Evolutionary conservation across 148 eudicot species (phyloP), one percentile per base, ranked within the genome.

Genomic region (Arctostaphylos glauca): DNA sequence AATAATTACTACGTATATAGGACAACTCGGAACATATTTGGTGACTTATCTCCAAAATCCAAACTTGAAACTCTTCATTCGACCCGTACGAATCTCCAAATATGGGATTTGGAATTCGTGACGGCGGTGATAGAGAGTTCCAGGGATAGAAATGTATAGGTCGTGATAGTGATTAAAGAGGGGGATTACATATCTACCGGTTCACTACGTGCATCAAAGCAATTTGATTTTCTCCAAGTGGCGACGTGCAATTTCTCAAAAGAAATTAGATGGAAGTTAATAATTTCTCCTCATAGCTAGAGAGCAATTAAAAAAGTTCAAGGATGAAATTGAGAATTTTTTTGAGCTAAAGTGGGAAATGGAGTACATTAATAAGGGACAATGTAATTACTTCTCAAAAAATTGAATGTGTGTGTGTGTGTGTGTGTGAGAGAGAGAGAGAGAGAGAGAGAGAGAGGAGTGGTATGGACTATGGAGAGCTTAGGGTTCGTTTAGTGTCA

Each of bases 401-500:
- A 38, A 58, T 6, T 58, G 62, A 1, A 58, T 18, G 66, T 5
- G 38, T 31, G 38, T 31, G 38, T 31, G 38, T 31, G 38, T 31
- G 38, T 31, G 38, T 31, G 38, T 31, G 38, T n/a, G n/a, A n/a
- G 54, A 44, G 54, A 74, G 38, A 49, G 55, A 75, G 78, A 50
- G 56, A 23, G 53, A 21, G 77, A 48, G 16, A 74, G 21, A 16
- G 52, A 72, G 49, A 71, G 19, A 10, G 77, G 21, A 4, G 13
- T 55, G 80, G 67, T 70, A 59, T 78, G 18, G 59, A 78, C 50
- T 70, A 59, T 78, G 18, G 59, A 78, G 46, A 31, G 80, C 67
- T 41, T 77, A 56, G 80, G 67, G 55, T 79, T n/a, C 72, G 19
- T 15, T 47, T 14, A 38, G 9, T 19, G 25, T 21, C 52, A 3